Percentiles rank a stretch among this genome's conserved stretches.
Evolutionary conservation across 805 yeast genomes (phyloP).

Genomic region (Saturnispora galanensis): DNA sequence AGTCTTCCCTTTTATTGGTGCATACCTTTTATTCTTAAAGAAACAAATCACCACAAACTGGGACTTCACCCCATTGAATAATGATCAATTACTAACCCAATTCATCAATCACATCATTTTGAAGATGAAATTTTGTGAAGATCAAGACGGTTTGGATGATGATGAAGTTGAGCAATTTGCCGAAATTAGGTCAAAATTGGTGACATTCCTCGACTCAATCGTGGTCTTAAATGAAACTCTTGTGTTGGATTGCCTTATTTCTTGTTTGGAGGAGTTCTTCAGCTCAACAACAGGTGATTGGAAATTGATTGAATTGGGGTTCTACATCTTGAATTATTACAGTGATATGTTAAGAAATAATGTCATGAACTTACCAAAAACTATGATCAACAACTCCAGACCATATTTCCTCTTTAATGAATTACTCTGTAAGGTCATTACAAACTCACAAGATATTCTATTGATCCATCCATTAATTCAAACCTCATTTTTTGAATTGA

Average conservation of each 20-base stretch:
- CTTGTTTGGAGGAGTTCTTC: slow-evolving; percentile 40
- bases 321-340: slow-evolving; percentile 69
- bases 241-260: slow-evolving; percentile 27
- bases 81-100: slow-evolving; percentile 45
- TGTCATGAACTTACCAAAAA: slow-evolving; percentile 59
- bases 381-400: slow-evolving; percentile 53
- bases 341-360: slow-evolving; percentile 76
- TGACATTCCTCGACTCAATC: slow-evolving; percentile 77
- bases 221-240: slow-evolving; percentile 33
- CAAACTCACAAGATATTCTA: slow-evolving; percentile 28
- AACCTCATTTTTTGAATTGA: slow-evolving; percentile 71
- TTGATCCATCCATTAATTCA: slow-evolving; percentile 78
- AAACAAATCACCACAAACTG: slow-evolving; percentile 34
- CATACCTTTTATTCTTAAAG: slow-evolving; percentile 60
- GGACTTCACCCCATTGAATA: slow-evolving; percentile 24
- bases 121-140: slow-evolving; percentile 74
- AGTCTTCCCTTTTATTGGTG: slow-evolving; percentile 72
- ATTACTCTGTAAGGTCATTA: slow-evolving; percentile 40
- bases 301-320: slow-evolving; percentile 80
- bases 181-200: slow-evolving; percentile 68
- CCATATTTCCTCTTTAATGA: slow-evolving; percentile 55
- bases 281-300: slow-evolving; percentile 37
- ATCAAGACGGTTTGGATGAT: slow-evolving; percentile 47
- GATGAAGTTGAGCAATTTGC: slow-evolving; percentile 69
- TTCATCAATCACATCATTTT: slow-evolving; percentile 60